Base-by-base conservation (phyloP, 2,329 filamentous ascomycete species). In the Phyllosticta paracitricarpa region DNA sequence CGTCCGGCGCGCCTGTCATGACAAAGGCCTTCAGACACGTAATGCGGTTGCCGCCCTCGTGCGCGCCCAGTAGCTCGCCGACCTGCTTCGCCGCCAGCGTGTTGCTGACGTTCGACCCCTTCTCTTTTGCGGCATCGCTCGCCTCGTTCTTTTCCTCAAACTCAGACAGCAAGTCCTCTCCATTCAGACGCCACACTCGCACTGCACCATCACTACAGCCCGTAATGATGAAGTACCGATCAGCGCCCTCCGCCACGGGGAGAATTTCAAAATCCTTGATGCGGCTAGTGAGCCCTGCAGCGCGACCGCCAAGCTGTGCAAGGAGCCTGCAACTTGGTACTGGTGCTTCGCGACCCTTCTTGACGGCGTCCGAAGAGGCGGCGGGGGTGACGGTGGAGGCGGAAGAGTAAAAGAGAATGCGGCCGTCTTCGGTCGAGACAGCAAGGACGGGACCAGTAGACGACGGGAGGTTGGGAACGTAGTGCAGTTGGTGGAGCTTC, bases 251-350 rank as follows among this genome's bases (percentile, higher is more conserved):
- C 52, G 72, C 68, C 2, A 80, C 63, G 12, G 74, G 70, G 56
- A 94, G 68, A 35, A 91, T 76, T 63, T 85, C 82, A 73, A 97
- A 97, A 70, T 96, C 92, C 77, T 97, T 99, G 73, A 97, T 86
- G 58, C 94, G 85, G 10, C 84, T 82, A 2, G 77, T 76, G 57
- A 94, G 81, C 0, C 86, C 87, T 1, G 80, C 81, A 30, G 83
- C 80, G 66, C 83, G 84, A 12, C 92, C 92, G 51, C 92, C 93
- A 10, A 97, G 72, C 67, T 92, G 84, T n/a, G 85, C 89, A 12
- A 94, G 71, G 19, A 88, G 71, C 54, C 73, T 72, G 59, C 77
- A 79, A 68, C 84, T 83, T 51, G 88, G 88, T 22, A 84, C 79
- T 81, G 77, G 55, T 86, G 75, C 24, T 2, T 62, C 62, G 28